Base-by-base conservation (phyloP, 1,284 basidiomycete species). In the Leccinum holopus region DNA sequence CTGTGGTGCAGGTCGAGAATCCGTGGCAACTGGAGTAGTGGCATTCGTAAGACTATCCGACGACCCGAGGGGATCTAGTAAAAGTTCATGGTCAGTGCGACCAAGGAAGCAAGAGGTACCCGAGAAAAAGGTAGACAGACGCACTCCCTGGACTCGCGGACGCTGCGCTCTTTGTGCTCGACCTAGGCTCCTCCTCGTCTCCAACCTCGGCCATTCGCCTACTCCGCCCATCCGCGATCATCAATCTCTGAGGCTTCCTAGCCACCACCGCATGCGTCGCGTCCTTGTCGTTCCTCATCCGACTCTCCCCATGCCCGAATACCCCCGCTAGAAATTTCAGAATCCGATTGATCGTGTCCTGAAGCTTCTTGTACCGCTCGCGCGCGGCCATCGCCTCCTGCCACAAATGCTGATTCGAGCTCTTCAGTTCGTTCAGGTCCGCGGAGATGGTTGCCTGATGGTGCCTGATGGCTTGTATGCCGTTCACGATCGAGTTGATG, bases 261-360 rank as follows among this genome's bases (percentile, higher is more conserved):
- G 83, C 82, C 18, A 88, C 79, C 3, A 85, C 81, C 18, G 77
- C 79, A 53, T 78, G 78, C 30, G 79, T 71, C 32, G 78, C 64
- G 59, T 75, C 78, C 59, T 83, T 81, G 59, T 81, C 80, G 67
- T 82, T 82, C 60, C 74, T 77, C 55, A 76, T 76, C 53, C 74
- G 72, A 41, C 67, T 78, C 18, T 78, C 78, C 0, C 80, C 76
- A 57, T 81, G 81, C 53, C 95, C 95, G 78, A 98, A 98, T 2
- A 98, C 90, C 32, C 94, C 89, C 18, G 95, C 95, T 57, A 99
- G 79, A 78, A 99, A 98, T 64, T 94, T 91, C 65, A 99, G 83
- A 66, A 99, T 98, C 62, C 94, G 84, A 73, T 97, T 95, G 72
- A 98, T 95, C n/a, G 95, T 98, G 75, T 98, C 96, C 71, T 97